Evolutionary conservation across 129 eudicot species (phyloP), one percentile per base, ranked within the genome.

Genomic region (Sambucus nigra): DNA sequence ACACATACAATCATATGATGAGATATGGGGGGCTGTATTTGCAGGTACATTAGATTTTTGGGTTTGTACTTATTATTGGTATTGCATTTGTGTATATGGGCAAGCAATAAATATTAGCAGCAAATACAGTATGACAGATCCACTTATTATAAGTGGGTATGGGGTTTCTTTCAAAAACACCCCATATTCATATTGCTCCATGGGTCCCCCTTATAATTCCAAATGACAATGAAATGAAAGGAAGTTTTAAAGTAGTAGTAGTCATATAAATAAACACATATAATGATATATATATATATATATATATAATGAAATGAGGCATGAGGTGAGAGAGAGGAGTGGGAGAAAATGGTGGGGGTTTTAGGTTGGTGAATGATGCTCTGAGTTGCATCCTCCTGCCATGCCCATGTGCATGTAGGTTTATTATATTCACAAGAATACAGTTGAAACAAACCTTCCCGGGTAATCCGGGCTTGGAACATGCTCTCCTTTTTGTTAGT

Each of bases 401-500:
- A 68, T 68, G 75, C 38, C 71, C 80, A 68, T 68, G 75, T 74
- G 80, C 80, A 17, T 39, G n/a, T 26, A 63, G 33, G 61, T 22
- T 17, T 74, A 49, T 51, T 55, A 50, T 57, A 67, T 21, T 67
- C 38, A 31, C 13, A 56, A 56, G 39, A 29, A 57, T 15, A 53
- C 56, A 44, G 21, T 27, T 42, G 54, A 26, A 50, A 63, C 67
- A 61, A 63, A 48, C 53, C 25, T 51, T 45, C 33, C 79, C 69
- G 16, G 50, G 63, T 63, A 67, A 55, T 67, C 69, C 50, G 79
- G 74, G 54, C 23, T 19, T 15, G 12, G 56, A 73, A 55, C 79
- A 67, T 73, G 66, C 57, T 67, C 48, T 35, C 42, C 13, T 15
- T 35, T 15, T n/a, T n/a, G n/a, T n/a, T n/a, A n/a, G n/a, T n/a